Evolutionary conservation across 345 rosid species (phyloP).

Genomic region (Draba incana): DNA sequence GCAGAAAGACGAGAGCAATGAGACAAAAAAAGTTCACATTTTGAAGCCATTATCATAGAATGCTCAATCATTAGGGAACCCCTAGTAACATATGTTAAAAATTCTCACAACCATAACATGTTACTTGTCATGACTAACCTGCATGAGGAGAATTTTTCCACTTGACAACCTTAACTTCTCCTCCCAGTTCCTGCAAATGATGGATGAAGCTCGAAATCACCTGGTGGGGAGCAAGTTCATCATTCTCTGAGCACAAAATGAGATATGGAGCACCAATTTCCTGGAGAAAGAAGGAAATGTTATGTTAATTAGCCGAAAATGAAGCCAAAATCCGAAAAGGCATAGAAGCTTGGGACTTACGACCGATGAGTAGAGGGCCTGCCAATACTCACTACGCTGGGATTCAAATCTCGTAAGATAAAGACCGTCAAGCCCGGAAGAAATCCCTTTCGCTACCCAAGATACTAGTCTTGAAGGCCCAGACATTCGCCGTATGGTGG

Average conservation of each 20-base stretch:
- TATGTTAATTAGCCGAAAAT: conserved; percentile 20
- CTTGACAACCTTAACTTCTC: conserved; percentile 76
- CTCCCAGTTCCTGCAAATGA: conserved; percentile 70
- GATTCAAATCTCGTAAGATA: conserved; percentile 82
- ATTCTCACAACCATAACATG: neutral
- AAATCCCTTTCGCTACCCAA: conserved; percentile 76
- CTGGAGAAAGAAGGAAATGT: conserved; percentile 42
- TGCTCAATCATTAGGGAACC: neutral
- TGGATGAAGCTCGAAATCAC: conserved; percentile 58
- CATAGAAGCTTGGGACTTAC: conserved; percentile 51
- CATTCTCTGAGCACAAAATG: conserved; percentile 79
- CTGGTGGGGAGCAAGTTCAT: conserved; percentile 66
- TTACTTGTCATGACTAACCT: conserved; percentile 53
- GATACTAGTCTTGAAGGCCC: conserved; percentile 72
- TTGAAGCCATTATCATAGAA: conserved; percentile 1
- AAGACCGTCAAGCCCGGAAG: conserved; percentile 79
- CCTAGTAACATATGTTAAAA: neutral
- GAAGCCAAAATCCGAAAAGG: conserved; percentile 4
- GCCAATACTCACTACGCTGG: conserved; percentile 93
- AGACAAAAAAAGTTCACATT: neutral
- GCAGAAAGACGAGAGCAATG: conserved; percentile 29
- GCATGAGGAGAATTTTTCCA: conserved; percentile 74
- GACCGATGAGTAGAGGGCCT: conserved; percentile 68
- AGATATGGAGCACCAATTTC: conserved; percentile 84
- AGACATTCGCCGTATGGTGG: conserved; percentile 68